A percentile compares a stretch with the other conserved stretches of the same genome.
Conservation (phyloP, 129 eudicot genomes). For the Pulicaria dysenterica region DNA sequence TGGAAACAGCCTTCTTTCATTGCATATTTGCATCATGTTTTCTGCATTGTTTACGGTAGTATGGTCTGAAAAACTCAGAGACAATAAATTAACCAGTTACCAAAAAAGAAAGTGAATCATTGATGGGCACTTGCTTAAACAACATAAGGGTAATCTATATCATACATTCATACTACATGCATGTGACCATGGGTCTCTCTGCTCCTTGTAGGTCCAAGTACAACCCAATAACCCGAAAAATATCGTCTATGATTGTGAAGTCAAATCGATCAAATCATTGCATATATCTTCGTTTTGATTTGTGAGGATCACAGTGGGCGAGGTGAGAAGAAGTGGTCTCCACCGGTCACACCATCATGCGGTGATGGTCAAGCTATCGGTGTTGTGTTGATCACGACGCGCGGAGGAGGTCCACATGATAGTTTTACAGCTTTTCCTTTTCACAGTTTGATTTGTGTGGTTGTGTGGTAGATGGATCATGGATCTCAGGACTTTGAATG, state of each 20-base stretch:
- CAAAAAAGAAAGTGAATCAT: conserved; percentile 19
- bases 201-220: conserved; percentile 25
- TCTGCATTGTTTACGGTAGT: neutral
- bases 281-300: neutral
- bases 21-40: neutral
- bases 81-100: conserved; percentile 4
- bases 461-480: too few relatives aligned
- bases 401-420: too few relatives aligned
- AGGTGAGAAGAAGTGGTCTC: too few relatives aligned
- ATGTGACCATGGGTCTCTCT: conserved; percentile 37
- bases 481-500: too few relatives aligned
- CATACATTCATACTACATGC: conserved; percentile 16
- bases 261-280: neutral
- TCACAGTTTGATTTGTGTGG: too few relatives aligned
- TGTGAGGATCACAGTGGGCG: neutral
- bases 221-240: conserved; percentile 11
- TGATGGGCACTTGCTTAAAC: conserved; percentile 21
- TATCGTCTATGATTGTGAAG: neutral
- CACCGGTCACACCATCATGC: too few relatives aligned
- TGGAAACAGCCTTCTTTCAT: neutral
- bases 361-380: too few relatives aligned
- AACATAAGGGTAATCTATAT: neutral
- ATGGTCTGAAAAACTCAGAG: conserved; percentile 13
- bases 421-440: too few relatives aligned
- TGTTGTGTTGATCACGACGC: too few relatives aligned